These are phyloP conservation scores for Pseudogymnoascus sp. DNA, from an alignment of 2,329 filamentous ascomycete species.

Conservation along the genomic window DNA sequence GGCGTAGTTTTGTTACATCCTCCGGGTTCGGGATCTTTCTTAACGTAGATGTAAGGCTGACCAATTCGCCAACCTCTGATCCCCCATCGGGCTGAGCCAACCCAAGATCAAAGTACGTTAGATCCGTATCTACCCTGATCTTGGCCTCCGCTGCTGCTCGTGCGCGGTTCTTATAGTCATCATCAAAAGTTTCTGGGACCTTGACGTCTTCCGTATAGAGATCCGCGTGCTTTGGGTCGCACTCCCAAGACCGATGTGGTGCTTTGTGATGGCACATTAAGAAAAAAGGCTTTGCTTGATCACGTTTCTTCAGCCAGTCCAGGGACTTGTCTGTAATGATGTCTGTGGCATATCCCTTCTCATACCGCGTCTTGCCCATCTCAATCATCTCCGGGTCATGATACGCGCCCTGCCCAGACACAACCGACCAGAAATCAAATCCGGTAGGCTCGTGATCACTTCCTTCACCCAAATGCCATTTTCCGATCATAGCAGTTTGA, in stretches of 20 bases:
- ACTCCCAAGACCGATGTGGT: conserved; percentile 45
- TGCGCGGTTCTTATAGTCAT: conserved; percentile 46
- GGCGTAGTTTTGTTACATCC: conserved; percentile 25
- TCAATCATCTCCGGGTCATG: conserved; percentile 43
- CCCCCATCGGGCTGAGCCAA: conserved; percentile 43
- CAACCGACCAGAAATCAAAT: conserved; percentile 43
- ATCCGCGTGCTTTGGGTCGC: conserved; percentile 37
- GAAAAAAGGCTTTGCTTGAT: conserved; percentile 37
- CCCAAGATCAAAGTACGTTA: conserved; percentile 43
- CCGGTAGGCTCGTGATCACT: conserved; percentile 37
- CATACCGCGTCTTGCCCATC: conserved; percentile 25
- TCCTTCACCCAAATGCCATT: conserved; percentile 46
- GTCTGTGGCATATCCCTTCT: conserved; percentile 40
- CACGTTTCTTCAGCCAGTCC: conserved; percentile 32
- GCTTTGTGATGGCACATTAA: conserved; percentile 50
- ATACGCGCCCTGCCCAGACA: conserved; percentile 44
- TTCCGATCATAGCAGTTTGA: conserved; percentile 43
- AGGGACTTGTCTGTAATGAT: conserved; percentile 43
- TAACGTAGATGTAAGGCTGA: conserved; percentile 20
- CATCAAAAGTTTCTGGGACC: conserved; percentile 42
- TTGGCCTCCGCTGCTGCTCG: conserved; percentile 40
- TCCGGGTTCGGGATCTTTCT: conserved; percentile 33
- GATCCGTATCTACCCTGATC: conserved; percentile 42
- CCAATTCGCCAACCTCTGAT: conserved; percentile 29
- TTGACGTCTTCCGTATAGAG: conserved; percentile 39